Evolutionary conservation across 441 rosid species (phyloP).

Genomic region (Adansonia madagascariensis): DNA sequence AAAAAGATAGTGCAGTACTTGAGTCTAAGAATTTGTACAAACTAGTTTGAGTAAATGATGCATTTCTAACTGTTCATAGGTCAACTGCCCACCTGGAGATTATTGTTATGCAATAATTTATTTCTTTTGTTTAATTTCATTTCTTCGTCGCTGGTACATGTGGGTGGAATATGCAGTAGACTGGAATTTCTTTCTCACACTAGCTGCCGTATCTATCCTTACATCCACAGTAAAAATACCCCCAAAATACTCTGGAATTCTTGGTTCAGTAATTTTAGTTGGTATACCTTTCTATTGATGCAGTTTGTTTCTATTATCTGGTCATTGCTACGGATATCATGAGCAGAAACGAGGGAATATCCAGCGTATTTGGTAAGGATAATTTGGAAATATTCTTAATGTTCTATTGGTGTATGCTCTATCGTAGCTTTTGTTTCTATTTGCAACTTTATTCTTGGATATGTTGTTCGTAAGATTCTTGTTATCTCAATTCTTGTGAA

Average conservation of each 20-base stretch:
- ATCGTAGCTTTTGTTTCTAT: conserved; percentile 4
- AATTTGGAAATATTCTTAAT: conserved; percentile 2
- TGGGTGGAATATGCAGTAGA: conserved; percentile 84
- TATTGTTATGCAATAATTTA: background rate
- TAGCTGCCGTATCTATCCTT: conserved; percentile 75
- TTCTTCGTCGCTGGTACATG: conserved; percentile 56
- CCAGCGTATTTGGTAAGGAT: conserved; percentile 70
- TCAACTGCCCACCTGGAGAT: conserved; percentile 13
- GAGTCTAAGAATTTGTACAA: conserved; percentile 25
- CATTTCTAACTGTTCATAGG: background rate
- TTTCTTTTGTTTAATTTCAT: too few species aligned
- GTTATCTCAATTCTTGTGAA: background rate
- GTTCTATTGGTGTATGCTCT: background rate
- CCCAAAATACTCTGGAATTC: conserved; percentile 70
- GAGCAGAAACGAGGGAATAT: conserved; percentile 87
- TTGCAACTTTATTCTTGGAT: conserved; percentile 12
- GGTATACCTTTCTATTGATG: conserved; percentile 45
- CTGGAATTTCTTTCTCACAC: conserved; percentile 95
- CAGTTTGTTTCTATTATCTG: conserved; percentile 17
- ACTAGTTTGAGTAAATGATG: conserved; percentile 6
- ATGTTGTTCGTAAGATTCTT: conserved; percentile 6
- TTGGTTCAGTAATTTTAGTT: conserved; percentile 63
- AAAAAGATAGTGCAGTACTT: too few species aligned
- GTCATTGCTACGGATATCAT: conserved; percentile 47
- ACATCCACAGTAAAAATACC: conserved; percentile 63